These are phyloP conservation scores for Aureobasidium leucospermi DNA, from an alignment of 2,329 filamentous ascomycete genomes.

Conservation along the genomic window DNA sequence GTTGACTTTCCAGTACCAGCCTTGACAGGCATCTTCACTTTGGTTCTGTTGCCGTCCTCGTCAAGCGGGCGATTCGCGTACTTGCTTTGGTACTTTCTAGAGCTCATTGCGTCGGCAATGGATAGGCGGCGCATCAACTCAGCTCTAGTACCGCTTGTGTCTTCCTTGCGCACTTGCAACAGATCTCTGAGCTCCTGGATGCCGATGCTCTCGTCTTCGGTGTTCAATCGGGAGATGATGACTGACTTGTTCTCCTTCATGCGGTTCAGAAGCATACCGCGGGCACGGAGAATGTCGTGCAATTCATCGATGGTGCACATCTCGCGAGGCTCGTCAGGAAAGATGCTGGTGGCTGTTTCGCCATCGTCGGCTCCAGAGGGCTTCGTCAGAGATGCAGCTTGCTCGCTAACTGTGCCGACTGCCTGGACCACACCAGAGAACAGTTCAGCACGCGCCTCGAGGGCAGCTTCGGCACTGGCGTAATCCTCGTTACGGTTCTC, in stretches of 20 bases:
- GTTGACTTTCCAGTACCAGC: background rate
- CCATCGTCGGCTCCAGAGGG: background rate
- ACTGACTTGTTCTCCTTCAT: constrained; percentile 17
- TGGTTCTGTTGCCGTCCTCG: background rate
- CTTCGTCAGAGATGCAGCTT: background rate
- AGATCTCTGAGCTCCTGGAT: constrained; percentile 22
- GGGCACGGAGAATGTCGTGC: constrained; percentile 12
- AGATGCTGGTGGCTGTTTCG: background rate
- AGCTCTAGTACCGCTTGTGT: constrained; percentile 21
- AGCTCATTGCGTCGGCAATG: constrained; percentile 21
- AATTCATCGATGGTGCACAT: constrained; percentile 16
- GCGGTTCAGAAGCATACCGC: constrained; percentile 17
- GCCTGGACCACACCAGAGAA: background rate
- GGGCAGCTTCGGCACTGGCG: background rate
- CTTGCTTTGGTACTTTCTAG: background rate
- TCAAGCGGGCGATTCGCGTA: background rate
- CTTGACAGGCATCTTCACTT: background rate
- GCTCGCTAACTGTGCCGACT: background rate
- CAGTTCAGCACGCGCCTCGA: background rate
- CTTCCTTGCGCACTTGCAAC: constrained; percentile 21
- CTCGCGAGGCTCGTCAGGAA: constrained; percentile 13
- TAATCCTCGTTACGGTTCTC: background rate
- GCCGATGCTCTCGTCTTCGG: constrained; percentile 22
- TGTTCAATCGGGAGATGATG: constrained; percentile 13
- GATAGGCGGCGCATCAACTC: constrained; percentile 22